These are phyloP conservation scores for Colletotrichum sp. DNA, from an alignment of 2,329 filamentous ascomycete genomes.

Conservation along the genomic window DNA sequence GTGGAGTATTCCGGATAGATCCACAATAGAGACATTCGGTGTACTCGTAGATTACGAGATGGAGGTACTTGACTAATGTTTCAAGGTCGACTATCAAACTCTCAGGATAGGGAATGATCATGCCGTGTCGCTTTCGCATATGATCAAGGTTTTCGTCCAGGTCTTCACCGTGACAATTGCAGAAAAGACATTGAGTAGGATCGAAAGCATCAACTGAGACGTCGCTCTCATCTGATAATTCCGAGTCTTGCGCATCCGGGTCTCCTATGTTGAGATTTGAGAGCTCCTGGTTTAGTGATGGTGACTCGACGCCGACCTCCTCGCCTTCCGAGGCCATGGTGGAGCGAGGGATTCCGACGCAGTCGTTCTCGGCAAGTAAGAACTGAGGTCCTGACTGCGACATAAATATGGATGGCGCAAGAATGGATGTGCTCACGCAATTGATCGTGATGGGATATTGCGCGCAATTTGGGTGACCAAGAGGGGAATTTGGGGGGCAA, in stretches of 20 bases:
- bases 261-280: background rate
- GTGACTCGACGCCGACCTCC: background rate
- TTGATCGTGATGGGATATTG: rapidly evolving
- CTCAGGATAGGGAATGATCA: background rate
- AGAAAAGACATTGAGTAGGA: background rate
- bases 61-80: background rate
- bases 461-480: background rate
- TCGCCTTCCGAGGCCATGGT: background rate
- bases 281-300: background rate
- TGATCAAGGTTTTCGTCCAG: background rate
- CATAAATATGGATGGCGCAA: background rate
- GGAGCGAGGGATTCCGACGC: rapidly evolving
- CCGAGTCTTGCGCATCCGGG: background rate
- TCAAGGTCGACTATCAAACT: background rate
- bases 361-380: background rate
- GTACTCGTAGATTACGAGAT: background rate
- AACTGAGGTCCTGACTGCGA: background rate
- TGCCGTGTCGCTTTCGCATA: background rate
- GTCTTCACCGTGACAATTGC: background rate
- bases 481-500: no score
- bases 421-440: background rate
- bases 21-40: background rate
- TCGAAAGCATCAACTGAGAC: background rate
- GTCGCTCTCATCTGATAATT: background rate
- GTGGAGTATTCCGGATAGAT: conserved; percentile 30